phyloP scores from a whole-genome alignment of 441 rosid genomes.

The Gossypium gossypioides region DNA sequence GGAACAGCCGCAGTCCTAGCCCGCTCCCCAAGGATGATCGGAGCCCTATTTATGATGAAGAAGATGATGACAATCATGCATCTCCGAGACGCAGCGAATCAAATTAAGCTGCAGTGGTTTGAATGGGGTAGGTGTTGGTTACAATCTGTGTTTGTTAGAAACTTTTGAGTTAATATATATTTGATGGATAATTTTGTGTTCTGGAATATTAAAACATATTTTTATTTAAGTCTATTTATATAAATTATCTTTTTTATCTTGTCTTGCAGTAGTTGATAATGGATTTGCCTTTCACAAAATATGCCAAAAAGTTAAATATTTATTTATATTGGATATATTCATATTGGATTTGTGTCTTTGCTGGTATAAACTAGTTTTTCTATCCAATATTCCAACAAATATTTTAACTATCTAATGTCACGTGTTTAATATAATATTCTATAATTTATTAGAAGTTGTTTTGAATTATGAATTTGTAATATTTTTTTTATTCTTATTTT shows the following conservation, averaged over 20 bases:
- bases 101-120: background rate
- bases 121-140: background rate
- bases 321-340: too few relatives aligned
- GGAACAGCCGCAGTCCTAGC: conserved; percentile 11
- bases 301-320: too few relatives aligned
- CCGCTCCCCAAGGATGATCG: background rate
- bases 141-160: background rate
- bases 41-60: conserved; percentile 21
- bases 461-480: too few relatives aligned
- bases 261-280: background rate
- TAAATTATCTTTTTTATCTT: background rate
- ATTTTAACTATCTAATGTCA: too few relatives aligned
- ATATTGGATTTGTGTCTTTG: too few relatives aligned
- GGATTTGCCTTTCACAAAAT: background rate
- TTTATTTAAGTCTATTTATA: background rate
- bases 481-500: too few relatives aligned
- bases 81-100: conserved; percentile 32
- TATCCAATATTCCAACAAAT: too few relatives aligned
- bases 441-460: too few relatives aligned
- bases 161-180: background rate
- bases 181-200: background rate
- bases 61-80: conserved; percentile 27
- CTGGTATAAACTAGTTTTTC: too few relatives aligned
- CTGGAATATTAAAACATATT: background rate
- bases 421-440: too few relatives aligned